Percentiles rank a stretch among this genome's conserved stretches.
phyloP scores from a whole-genome alignment of 129 eudicot genomes.

The Centaurea solstitialis region DNA sequence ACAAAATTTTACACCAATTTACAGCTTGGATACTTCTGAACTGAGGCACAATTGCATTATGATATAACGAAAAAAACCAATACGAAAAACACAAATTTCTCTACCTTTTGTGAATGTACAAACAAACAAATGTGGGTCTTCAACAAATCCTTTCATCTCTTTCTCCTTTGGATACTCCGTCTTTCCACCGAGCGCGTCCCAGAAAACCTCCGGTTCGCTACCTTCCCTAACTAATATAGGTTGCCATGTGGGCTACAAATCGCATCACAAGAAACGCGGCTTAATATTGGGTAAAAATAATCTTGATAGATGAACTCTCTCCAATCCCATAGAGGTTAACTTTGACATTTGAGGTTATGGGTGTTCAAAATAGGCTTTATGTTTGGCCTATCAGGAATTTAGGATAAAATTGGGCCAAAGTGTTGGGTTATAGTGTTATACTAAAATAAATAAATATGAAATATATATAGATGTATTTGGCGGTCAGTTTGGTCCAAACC shows the following conservation, averaged over 20 bases:
- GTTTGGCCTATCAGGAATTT: too few species aligned
- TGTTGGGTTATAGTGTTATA: too few species aligned
- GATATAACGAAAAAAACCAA: background rate
- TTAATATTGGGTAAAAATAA: background rate
- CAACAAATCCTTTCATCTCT: conserved; percentile 42
- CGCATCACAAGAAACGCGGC: background rate
- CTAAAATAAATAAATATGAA: too few species aligned
- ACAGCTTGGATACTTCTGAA: conserved; percentile 7
- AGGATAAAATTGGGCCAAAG: too few species aligned
- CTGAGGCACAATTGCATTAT: conserved; percentile 11
- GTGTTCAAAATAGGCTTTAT: too few species aligned
- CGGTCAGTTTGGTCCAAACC: too few species aligned
- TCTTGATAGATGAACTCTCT: background rate
- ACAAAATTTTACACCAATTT: conserved; percentile 10
- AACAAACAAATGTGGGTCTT: conserved; percentile 70
- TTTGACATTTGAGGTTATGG: background rate
- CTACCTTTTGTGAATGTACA: conserved; percentile 45
- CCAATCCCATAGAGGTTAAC: conserved; percentile 6
- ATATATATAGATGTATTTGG: too few species aligned
- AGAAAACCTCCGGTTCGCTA: conserved; percentile 62
- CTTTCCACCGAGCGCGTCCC: conserved; percentile 69
- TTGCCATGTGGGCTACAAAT: conserved; percentile 66
- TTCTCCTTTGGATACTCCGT: conserved; percentile 70
- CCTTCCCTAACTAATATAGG: conserved; percentile 71
- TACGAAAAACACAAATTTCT: background rate